A percentile compares a stretch with the other conserved stretches of the same genome.
Evolutionary conservation across 2,329 filamentous ascomycete species (phyloP).

Genomic region (Fusarium nygamai): DNA sequence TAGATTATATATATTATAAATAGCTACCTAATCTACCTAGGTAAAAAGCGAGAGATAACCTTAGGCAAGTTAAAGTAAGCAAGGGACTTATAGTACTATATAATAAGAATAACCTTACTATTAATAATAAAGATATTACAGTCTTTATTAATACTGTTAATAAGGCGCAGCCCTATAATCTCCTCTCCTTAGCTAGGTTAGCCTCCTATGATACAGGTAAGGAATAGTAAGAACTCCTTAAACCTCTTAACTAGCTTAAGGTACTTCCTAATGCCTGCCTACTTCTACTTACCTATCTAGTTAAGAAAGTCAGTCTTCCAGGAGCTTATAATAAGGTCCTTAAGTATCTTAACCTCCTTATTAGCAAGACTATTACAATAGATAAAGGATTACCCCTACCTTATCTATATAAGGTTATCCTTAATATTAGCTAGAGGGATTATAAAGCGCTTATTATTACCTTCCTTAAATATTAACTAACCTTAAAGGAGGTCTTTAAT

Average conservation of each 20-base stretch:
- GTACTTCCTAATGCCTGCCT: not conserved
- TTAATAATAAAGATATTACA: not conserved
- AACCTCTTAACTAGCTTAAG: not conserved
- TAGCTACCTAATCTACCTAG: not conserved
- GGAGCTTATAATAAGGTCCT: not conserved
- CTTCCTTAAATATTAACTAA: no score
- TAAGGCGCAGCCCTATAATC: not conserved
- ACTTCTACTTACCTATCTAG: not conserved
- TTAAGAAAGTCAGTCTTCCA: not conserved
- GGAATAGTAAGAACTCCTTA: not conserved
- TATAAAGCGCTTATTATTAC: no score
- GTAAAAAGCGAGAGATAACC: not conserved
- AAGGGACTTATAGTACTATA: not conserved
- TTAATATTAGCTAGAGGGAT: no score
- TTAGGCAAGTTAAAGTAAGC: not conserved
- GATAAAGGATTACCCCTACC: no score
- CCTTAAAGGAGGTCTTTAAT: no score
- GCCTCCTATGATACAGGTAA: not conserved
- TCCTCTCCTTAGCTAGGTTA: not conserved
- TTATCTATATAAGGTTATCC: no score
- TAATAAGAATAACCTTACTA: not conserved
- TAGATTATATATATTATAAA: not conserved
- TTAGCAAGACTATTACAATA: no score
- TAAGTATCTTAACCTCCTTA: not conserved
- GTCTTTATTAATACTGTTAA: not conserved